Evolutionary conservation across 768 basidiomycete genomes (phyloP).

Genomic region (Neoboletus magnificus): DNA sequence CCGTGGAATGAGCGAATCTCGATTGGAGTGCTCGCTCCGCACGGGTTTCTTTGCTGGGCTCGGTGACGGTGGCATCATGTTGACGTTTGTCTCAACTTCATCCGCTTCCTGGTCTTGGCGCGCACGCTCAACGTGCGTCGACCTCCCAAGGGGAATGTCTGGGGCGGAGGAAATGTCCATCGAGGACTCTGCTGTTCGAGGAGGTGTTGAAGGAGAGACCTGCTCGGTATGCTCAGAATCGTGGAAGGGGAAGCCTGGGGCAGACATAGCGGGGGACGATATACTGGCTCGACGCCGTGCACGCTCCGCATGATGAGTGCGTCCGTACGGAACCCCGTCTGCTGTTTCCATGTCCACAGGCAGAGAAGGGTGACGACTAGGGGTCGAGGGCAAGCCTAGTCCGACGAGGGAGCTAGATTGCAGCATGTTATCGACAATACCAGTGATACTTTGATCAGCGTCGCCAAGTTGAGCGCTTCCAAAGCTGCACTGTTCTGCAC

Average conservation of each 20-base stretch:
- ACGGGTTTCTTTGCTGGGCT: conserved; percentile 37
- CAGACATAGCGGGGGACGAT: conserved; percentile 29
- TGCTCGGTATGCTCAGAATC: conserved; percentile 16
- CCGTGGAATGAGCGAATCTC: conserved; percentile 35
- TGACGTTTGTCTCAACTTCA: conserved; percentile 39
- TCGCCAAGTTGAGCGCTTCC: conserved; percentile 46
- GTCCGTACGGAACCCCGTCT: conserved; percentile 61
- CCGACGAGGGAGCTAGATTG: conserved; percentile 30
- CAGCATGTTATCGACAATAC: conserved; percentile 71
- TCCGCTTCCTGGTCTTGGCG: conserved; percentile 24
- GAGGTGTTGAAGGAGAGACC: conserved; percentile 22
- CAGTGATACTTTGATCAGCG: conserved; percentile 55
- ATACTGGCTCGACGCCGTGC: conserved; percentile 33
- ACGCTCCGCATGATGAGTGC: conserved; percentile 58
- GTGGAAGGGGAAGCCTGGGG: conserved; percentile 38
- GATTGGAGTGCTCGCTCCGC: conserved; percentile 17
- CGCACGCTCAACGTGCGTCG: conserved; percentile 39
- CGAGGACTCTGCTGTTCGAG: conserved; percentile 23
- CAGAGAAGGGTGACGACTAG: conserved; percentile 39
- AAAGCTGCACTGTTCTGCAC: conserved; percentile 26
- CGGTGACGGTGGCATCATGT: conserved; percentile 49
- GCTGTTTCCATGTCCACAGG: conserved; percentile 58
- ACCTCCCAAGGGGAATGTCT: conserved; percentile 33
- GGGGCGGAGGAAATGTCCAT: conserved; percentile 15
- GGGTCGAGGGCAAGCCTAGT: conserved; percentile 28